A percentile compares a stretch with the other conserved stretches of the same genome.
phyloP scores from a whole-genome alignment of 177 flowering plant genomes.

The Tripterygium wilfordii region DNA sequence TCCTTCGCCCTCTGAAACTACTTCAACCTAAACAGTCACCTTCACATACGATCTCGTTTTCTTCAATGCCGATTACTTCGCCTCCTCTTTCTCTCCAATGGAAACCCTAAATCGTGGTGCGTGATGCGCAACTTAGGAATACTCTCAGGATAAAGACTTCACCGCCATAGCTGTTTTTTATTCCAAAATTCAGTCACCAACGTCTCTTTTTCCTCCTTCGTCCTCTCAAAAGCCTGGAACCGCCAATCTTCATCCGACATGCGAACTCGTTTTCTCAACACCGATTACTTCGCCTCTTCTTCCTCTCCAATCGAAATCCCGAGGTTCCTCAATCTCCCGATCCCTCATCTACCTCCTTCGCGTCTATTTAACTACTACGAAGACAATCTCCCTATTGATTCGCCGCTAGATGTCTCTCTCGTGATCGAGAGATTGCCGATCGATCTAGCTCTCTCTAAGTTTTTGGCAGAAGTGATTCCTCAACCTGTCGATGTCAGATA shows the following conservation, averaged over 20 bases:
- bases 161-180: too few species aligned
- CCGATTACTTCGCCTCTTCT: conserved; percentile 35
- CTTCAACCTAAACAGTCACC: too few species aligned
- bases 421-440: conserved; percentile 32
- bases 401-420: conserved; percentile 13
- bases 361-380: conserved; percentile 6
- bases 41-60: conserved; percentile 83
- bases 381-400: conserved; percentile 16
- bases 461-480: conserved; percentile 58
- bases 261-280: conserved; percentile 69
- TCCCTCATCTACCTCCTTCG: conserved; percentile 30
- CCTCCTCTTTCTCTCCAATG: conserved; percentile 6
- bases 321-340: conserved; percentile 39
- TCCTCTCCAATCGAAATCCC: conserved; percentile 17
- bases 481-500: conserved; percentile 16
- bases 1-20: too few species aligned
- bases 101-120: conserved; percentile 27
- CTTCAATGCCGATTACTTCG: conserved; percentile 47
- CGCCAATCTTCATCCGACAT: too few species aligned
- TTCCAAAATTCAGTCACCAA: too few species aligned
- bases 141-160: too few species aligned
- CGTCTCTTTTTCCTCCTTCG: too few species aligned
- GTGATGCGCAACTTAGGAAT: too few species aligned
- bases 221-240: too few species aligned
- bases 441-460: conserved; percentile 46